A percentile compares a stretch with the other conserved stretches of the same genome.
These are phyloP conservation scores for Cladosporium sp. DNA, from an alignment of 2,329 filamentous ascomycete genomes.

Conservation along the genomic window DNA sequence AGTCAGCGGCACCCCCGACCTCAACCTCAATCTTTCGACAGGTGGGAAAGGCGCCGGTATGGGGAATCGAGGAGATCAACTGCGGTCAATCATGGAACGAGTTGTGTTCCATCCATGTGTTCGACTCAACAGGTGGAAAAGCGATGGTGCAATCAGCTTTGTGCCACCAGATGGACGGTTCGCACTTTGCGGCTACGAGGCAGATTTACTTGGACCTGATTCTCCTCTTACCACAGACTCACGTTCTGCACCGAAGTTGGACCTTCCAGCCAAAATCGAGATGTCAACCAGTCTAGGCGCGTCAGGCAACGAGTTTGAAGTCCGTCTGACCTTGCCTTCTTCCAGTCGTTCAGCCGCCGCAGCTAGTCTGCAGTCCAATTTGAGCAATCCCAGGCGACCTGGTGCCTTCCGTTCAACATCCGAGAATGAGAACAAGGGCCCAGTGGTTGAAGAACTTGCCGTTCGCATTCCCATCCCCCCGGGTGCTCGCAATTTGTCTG, in stretches of 20 bases:
- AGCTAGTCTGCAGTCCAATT: conserved; percentile 27
- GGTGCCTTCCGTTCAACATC: conserved; percentile 21
- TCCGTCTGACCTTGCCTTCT: conserved; percentile 51
- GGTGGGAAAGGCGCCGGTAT: conserved; percentile 78
- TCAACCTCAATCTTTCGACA: conserved; percentile 74
- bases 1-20: conserved; percentile 88
- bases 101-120: conserved; percentile 98
- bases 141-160: conserved; percentile 88
- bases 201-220: conserved; percentile 76
- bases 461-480: conserved; percentile 76
- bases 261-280: conserved; percentile 77
- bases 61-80: conserved; percentile 42
- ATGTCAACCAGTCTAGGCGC: conserved; percentile 75
- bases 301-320: conserved; percentile 80
- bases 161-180: conserved; percentile 93
- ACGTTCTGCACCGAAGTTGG: conserved; percentile 55
- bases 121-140: conserved; percentile 81
- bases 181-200: conserved; percentile 89
- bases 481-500: conserved; percentile 75
- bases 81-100: conserved; percentile 63
- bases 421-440: conserved; percentile 27
- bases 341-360: conserved; percentile 23
- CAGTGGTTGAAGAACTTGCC: conserved; percentile 66
- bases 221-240: conserved; percentile 25
- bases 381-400: conserved; percentile 17